Percentiles rank a stretch among this genome's conserved stretches.
Evolutionary conservation across 192 early-diverging fungal genomes (phyloP).

Genomic region (Podila clonocystis): DNA sequence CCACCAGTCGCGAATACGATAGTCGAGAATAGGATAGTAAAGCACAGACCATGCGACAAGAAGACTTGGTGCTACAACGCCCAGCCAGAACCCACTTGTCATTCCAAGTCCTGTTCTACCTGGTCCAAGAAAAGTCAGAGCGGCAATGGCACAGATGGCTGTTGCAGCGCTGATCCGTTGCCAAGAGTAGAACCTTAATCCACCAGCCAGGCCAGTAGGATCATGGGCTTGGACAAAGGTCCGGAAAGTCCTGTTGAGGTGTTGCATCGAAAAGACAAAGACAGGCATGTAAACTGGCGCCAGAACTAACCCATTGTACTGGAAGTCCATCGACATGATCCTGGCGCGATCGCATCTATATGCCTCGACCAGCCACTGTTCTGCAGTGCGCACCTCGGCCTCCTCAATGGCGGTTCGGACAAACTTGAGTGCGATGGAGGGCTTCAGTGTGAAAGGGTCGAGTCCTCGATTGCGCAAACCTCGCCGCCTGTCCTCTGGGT

Average conservation of each 20-base stretch:
- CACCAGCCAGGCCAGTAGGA: conserved; percentile 51
- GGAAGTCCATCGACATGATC: conserved; percentile 55
- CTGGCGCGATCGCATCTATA: conserved; percentile 56
- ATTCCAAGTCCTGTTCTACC: conserved; percentile 25
- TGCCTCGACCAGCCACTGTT: conserved; percentile 50
- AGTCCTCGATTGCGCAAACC: conserved; percentile 45
- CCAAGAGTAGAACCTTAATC: conserved; percentile 61
- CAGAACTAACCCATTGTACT: conserved; percentile 43
- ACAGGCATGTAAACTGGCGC: conserved; percentile 65
- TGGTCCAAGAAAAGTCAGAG: conserved; percentile 22
- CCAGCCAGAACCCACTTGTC: conserved; percentile 50
- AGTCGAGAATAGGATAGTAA: conserved; percentile 61
- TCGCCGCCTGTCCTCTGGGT: conserved; percentile 20
- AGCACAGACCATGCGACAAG: conserved; percentile 55
- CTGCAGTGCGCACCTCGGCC: conserved; percentile 51
- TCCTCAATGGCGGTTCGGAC: conserved; percentile 52
- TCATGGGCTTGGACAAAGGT: conserved; percentile 65
- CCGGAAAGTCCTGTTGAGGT: conserved; percentile 56
- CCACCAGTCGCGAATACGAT: conserved; percentile 50
- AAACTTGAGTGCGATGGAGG: conserved; percentile 57
- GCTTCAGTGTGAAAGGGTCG: conserved; percentile 59
- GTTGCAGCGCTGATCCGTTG: conserved; percentile 53
- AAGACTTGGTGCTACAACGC: conserved; percentile 55
- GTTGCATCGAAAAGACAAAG: conserved; percentile 55
- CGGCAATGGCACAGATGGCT: conserved; percentile 37